Conservation (phyloP, 2,329 filamentous ascomycete genomes). For the Fusarium sp. region DNA sequence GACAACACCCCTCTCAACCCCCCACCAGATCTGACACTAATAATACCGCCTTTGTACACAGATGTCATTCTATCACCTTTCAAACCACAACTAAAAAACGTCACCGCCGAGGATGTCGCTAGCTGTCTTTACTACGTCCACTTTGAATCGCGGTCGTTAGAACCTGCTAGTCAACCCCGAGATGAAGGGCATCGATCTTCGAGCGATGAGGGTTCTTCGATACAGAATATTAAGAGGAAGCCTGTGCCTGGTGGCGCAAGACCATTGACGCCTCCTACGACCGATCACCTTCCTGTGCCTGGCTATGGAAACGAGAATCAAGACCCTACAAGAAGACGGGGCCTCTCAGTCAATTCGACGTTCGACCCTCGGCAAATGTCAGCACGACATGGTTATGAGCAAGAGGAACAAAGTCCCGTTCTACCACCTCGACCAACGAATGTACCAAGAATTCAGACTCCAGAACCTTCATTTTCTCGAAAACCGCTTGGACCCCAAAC, state of each 20-base stretch:
- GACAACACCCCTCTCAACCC: conserved; percentile 37
- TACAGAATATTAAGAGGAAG: conserved; percentile 64
- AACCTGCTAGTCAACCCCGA: conserved; percentile 54
- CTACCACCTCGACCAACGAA: conserved; percentile 29
- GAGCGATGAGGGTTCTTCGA: conserved; percentile 59
- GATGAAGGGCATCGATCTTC: conserved; percentile 54
- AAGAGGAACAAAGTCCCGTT: conserved; percentile 20
- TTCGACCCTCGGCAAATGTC: conserved; percentile 27
- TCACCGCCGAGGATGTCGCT: conserved; percentile 87
- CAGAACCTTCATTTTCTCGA: conserved; percentile 41
- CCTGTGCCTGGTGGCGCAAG: conserved; percentile 58
- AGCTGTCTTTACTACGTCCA: conserved; percentile 94
- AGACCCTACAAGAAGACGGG: conserved; percentile 29
- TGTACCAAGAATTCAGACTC: conserved; percentile 26
- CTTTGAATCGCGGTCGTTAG: conserved; percentile 67
- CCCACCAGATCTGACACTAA: conserved; percentile 32
- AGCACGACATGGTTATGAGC: conserved; percentile 22
- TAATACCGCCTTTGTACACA: conserved; percentile 53
- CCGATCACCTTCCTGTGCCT: conserved; percentile 37
- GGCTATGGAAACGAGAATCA: conserved; percentile 21
- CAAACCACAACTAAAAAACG: conserved; percentile 88
- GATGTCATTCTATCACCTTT: conserved; percentile 93
- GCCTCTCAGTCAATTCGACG: conserved; percentile 39
- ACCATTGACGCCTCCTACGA: conserved; percentile 45
- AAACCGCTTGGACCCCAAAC: conserved; percentile 49